Conservation (phyloP, 441 rosid genomes). For the Pelargonium fulgidum region DNA sequence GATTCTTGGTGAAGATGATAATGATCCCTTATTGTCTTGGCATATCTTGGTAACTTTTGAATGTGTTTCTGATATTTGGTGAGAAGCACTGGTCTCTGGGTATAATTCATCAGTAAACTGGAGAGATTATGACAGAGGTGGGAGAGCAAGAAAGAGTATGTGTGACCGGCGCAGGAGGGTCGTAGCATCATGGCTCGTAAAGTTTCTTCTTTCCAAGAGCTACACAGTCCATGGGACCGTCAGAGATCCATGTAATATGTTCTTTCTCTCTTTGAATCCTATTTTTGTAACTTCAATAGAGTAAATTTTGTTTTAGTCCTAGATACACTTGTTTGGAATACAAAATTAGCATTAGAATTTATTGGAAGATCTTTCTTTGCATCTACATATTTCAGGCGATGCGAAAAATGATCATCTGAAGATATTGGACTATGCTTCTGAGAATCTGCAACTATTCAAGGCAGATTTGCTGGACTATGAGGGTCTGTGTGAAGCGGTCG, state of each 20-base stretch:
- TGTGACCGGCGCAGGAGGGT: neutral
- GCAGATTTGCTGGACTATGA: slow-evolving; percentile 36
- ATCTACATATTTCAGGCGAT: slow-evolving; percentile 23
- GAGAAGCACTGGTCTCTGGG: no score
- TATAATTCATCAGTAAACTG: no score
- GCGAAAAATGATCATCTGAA: slow-evolving; percentile 34
- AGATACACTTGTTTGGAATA: no score
- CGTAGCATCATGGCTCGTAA: neutral
- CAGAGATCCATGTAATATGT: neutral
- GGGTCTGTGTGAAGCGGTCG: slow-evolving; percentile 32
- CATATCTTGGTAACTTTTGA: no score
- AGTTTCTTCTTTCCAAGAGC: neutral
- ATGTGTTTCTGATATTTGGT: no score
- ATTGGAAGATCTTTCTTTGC: no score
- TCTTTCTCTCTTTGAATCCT: neutral
- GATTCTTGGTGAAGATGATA: no score
- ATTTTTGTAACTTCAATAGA: neutral
- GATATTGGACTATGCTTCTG: slow-evolving; percentile 30
- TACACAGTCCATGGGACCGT: neutral
- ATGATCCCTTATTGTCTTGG: no score
- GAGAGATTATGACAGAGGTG: neutral
- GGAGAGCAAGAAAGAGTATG: neutral
- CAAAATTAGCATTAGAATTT: no score
- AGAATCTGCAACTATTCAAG: slow-evolving; percentile 36
- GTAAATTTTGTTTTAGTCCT: no score